A percentile compares a stretch with the other conserved stretches of the same genome.
phyloP scores from a whole-genome alignment of 2,329 filamentous ascomycete genomes.

The Daldinia eschscholtzii region DNA sequence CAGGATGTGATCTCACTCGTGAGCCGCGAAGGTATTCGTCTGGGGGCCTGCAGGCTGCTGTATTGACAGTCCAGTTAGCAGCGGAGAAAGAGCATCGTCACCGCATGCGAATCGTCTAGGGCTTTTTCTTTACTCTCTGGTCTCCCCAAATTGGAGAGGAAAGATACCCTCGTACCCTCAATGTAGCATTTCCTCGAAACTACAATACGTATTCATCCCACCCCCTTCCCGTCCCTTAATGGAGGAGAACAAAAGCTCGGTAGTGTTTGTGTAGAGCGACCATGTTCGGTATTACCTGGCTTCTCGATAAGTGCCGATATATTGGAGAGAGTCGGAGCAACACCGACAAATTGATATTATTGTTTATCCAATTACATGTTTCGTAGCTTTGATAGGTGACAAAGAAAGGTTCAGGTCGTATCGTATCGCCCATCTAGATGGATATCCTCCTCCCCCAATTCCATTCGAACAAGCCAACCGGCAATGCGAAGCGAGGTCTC shows the following conservation, averaged over 20 bases:
- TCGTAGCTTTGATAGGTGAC: constrained; percentile 9
- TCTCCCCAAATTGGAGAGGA: constrained; percentile 26
- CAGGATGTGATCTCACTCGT: constrained; percentile 41
- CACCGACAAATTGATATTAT: constrained; percentile 25
- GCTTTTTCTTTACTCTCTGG: constrained; percentile 4
- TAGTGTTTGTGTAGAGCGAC: constrained; percentile 13
- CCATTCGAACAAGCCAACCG: background rate
- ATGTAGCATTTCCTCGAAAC: constrained; percentile 26
- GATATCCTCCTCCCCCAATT: constrained; percentile 17
- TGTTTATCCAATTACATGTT: constrained; percentile 22
- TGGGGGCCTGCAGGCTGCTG: constrained; percentile 26
- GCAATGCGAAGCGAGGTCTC: constrained; percentile 32
- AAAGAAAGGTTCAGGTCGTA: constrained; percentile 11
- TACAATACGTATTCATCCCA: constrained; percentile 4
- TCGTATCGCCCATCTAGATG: constrained; percentile 6
- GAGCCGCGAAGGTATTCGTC: constrained; percentile 39
- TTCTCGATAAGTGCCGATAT: constrained; percentile 32
- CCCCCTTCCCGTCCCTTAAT: constrained; percentile 16
- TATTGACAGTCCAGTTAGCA: constrained; percentile 31
- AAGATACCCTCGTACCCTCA: constrained; percentile 5
- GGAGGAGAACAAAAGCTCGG: constrained; percentile 4
- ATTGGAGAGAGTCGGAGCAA: constrained; percentile 10
- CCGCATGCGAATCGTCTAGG: constrained; percentile 36
- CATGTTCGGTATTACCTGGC: constrained; percentile 28
- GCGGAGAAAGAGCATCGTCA: constrained; percentile 37